Evolutionary conservation across 768 basidiomycete genomes (phyloP).

Genomic region (Lyophyllum semitale): DNA sequence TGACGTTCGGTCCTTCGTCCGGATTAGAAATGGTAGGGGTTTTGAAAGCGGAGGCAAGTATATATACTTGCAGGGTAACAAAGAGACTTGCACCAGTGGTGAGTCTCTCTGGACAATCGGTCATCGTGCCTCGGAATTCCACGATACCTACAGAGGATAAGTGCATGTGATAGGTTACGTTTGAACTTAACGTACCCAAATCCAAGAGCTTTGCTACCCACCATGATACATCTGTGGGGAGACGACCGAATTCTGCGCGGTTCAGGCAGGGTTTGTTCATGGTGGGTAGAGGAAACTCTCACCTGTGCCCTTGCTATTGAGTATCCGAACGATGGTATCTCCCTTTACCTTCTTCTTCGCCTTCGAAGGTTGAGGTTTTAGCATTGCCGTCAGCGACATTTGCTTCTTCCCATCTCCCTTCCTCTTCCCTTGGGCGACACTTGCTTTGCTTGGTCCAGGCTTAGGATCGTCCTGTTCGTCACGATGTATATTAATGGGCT

Average conservation of each 20-base stretch:
- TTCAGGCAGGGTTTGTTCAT: background rate
- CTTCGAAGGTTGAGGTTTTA: constrained; percentile 54
- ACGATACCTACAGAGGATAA: constrained; percentile 49
- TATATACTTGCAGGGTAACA: constrained; percentile 72
- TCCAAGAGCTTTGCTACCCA: constrained; percentile 81
- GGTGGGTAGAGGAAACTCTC: constrained; percentile 19
- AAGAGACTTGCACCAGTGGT: constrained; percentile 78
- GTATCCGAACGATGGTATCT: constrained; percentile 67
- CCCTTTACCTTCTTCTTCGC: constrained; percentile 62
- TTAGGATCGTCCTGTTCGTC: constrained; percentile 44
- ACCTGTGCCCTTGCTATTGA: constrained; percentile 70
- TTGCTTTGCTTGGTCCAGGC: constrained; percentile 24
- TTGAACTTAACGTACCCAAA: constrained; percentile 43
- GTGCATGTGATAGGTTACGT: background rate
- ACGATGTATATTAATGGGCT: constrained; percentile 58
- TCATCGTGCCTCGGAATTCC: constrained; percentile 69
- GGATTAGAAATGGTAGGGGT: constrained; percentile 36
- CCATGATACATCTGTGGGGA: constrained; percentile 67
- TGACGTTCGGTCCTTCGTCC: constrained; percentile 30
- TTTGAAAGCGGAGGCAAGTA: constrained; percentile 70
- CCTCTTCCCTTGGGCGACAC: constrained; percentile 35
- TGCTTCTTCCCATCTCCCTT: constrained; percentile 58
- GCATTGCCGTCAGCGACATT: constrained; percentile 63
- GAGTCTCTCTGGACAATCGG: constrained; percentile 74
- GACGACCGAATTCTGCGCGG: constrained; percentile 68